phyloP scores from a whole-genome alignment of 2,329 filamentous ascomycete genomes.

The Colletotrichum shisoi region DNA sequence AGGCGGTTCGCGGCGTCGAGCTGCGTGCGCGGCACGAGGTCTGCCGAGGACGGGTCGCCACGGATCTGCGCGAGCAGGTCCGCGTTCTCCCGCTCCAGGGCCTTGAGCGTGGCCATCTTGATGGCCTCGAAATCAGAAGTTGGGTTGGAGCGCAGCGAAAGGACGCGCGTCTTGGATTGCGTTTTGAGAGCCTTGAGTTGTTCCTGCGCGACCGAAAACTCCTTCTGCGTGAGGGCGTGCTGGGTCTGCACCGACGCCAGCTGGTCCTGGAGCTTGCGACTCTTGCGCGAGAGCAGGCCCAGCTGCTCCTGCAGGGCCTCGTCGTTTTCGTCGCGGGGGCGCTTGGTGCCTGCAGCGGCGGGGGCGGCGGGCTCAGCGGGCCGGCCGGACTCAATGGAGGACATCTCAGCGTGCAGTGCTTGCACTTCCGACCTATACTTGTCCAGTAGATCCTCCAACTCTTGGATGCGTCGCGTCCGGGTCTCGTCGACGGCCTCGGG shows the following conservation, averaged over 20 bases:
- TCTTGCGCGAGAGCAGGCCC: slow-evolving; percentile 86
- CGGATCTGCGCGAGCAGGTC: slow-evolving; percentile 79
- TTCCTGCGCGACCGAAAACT: slow-evolving; percentile 74
- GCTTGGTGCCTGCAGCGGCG: slow-evolving; percentile 64
- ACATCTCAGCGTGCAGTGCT: slow-evolving; percentile 76
- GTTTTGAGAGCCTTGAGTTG: slow-evolving; percentile 74
- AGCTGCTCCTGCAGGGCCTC: slow-evolving; percentile 72
- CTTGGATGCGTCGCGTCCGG: slow-evolving; percentile 76
- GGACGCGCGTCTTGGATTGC: slow-evolving; percentile 78
- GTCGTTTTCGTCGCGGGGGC: slow-evolving; percentile 65
- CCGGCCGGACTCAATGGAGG: slow-evolving; percentile 63
- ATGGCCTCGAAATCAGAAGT: slow-evolving; percentile 85
- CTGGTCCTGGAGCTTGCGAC: slow-evolving; percentile 83
- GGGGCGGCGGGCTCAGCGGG: slow-evolving; percentile 46
- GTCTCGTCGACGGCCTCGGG: slow-evolving; percentile 79
- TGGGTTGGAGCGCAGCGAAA: slow-evolving; percentile 90
- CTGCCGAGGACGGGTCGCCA: slow-evolving; percentile 54
- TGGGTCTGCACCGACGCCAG: slow-evolving; percentile 73
- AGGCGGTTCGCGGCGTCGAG: slow-evolving; percentile 79
- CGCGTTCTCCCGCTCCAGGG: slow-evolving; percentile 82
- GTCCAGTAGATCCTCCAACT: slow-evolving; percentile 86
- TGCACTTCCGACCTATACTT: slow-evolving; percentile 85
- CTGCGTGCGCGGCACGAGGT: slow-evolving; percentile 77
- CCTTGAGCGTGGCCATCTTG: slow-evolving; percentile 79
- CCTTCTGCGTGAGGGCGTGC: slow-evolving; percentile 74